Conservation (phyloP, 805 yeast genomes). For the Teunomyces aglyptinius region DNA sequence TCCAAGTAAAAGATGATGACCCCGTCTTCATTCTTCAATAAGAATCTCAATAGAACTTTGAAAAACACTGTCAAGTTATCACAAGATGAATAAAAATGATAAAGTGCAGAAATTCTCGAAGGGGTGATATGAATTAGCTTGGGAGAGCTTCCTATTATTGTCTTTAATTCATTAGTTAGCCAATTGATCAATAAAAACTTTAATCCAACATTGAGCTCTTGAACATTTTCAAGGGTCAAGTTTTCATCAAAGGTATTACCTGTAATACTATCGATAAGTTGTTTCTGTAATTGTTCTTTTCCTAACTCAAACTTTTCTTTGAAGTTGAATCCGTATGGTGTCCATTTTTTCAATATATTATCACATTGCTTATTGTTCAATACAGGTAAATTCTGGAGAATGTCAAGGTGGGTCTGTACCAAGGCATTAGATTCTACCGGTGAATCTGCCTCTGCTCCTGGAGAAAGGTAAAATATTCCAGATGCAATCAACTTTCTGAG, state of each 20-base stretch:
- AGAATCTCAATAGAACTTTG: conserved; percentile 31
- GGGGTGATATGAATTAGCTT: conserved; percentile 37
- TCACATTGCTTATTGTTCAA: conserved; percentile 54
- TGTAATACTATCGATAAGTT: conserved; percentile 29
- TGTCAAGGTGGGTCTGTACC: conserved; percentile 47
- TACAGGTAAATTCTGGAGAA: conserved; percentile 60
- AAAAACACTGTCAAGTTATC: conserved; percentile 42
- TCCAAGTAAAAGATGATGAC: conserved; percentile 43
- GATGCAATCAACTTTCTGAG: conserved; percentile 80
- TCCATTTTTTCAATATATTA: conserved; percentile 52
- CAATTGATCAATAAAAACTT: conserved; percentile 48
- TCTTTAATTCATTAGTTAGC: conserved; percentile 44
- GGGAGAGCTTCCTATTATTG: conserved; percentile 30
- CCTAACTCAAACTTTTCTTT: conserved; percentile 39
- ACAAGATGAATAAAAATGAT: conserved; percentile 34
- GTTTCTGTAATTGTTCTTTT: conserved; percentile 29
- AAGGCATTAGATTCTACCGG: conserved; percentile 42
- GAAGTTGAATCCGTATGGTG: conserved; percentile 27
- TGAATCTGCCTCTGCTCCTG: conserved; percentile 29
- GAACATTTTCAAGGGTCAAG: conserved; percentile 9
- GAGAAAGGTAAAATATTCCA: conserved; percentile 66
- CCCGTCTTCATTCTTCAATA: conserved; percentile 39
- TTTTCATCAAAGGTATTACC: conserved; percentile 16
- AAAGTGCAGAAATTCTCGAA: conserved; percentile 27
- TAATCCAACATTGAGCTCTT: conserved; percentile 38